Conservation (phyloP, 2,329 filamentous ascomycete species). For the Aspergillus brasiliensis region DNA sequence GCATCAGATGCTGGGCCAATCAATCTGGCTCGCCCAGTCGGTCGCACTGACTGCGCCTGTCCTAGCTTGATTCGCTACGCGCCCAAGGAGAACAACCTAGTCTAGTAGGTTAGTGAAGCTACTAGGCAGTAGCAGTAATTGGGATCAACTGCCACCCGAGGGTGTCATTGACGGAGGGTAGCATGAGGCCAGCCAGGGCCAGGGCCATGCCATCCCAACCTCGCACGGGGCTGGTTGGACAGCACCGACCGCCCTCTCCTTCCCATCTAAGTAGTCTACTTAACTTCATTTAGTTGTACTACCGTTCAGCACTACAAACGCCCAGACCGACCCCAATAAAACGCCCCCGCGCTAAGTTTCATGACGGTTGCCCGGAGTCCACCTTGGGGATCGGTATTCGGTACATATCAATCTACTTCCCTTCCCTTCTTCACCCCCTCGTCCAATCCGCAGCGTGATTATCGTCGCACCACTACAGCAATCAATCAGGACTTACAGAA, state of each 20-base stretch:
- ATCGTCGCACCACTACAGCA: neutral
- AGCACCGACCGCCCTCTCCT: neutral
- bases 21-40: neutral
- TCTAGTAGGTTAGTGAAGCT: neutral
- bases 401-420: neutral
- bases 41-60: neutral
- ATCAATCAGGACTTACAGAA: neutral
- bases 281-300: too few relatives aligned
- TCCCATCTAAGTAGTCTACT: too few relatives aligned
- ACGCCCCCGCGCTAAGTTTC: conserved; percentile 11
- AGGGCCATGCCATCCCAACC: neutral
- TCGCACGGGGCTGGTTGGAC: neutral
- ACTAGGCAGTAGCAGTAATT: neutral
- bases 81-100: conserved; percentile 1
- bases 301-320: too few relatives aligned
- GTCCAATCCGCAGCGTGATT: neutral
- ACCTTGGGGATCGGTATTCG: neutral
- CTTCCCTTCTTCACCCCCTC: neutral
- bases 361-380: neutral
- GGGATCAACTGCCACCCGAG: neutral
- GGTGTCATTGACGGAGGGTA: neutral
- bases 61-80: conserved; percentile 2
- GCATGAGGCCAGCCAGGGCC: too few relatives aligned
- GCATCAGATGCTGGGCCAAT: conserved; percentile 1
- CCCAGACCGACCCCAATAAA: conserved; percentile 4